Evolutionary conservation across 2,329 filamentous ascomycete species (phyloP), one percentile per base, ranked within the genome.

Genomic region (Nothophaeocryptopus gaeumannii): DNA sequence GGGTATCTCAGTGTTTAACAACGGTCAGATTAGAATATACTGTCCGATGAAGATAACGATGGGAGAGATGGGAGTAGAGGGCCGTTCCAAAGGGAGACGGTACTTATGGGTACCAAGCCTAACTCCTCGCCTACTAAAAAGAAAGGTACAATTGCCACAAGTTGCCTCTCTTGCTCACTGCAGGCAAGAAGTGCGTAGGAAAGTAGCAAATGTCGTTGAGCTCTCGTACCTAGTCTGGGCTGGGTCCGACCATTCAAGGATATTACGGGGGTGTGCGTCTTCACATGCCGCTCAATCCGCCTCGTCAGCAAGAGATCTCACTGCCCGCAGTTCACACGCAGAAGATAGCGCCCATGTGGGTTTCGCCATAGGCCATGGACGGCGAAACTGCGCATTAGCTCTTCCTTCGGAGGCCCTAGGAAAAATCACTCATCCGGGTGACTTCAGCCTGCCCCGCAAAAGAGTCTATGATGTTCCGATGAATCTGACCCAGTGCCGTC

Each of bases 31-130:
- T 13, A 43, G 43, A 31, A 32, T 32, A 11, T 45, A 36, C 13
- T 26, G 4, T n/a, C 10, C 20, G 42, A 26, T 45, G 33, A 74
- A 67, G 55, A 26, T 10, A 39, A 33, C 38, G 39, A 7, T 32
- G 41, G 11, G 34, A 14, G 50, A 29, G 36, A 14, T 39, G 33
- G 30, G 14, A 48, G 30, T 3, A 26, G 20, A 26, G 20, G 7
- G 20, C 20, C 20, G 20, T 26, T 4, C 3, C 20, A 26, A 26
- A 26, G 20, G 20, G 4, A 26, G 20, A 26, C 4, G 20, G 20
- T 26, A 26, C 20, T 26, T 26, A 26, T 26, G 20, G 20, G 20
- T 26, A 3, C 20, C 20, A 26, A 7, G 7, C 20, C 7, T 26
- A 7, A 26, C 20, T 26, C 20, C 20, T 7, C 20, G 20, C 20